Evolutionary conservation across 768 basidiomycete species (phyloP).

Genomic region (Asterophora lycoperdoides): DNA sequence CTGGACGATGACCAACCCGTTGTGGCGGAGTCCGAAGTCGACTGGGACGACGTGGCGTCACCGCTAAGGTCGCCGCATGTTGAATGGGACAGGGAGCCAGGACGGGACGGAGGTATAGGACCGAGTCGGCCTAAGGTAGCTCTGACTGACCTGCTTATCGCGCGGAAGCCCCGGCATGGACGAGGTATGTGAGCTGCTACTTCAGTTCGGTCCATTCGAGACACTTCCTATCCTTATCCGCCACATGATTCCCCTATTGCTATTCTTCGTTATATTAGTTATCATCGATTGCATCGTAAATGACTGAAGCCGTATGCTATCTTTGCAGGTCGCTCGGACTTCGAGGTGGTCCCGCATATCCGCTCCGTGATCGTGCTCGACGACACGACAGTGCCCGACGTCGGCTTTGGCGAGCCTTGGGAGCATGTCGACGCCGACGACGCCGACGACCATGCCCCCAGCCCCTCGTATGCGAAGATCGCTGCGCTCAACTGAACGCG

Average conservation of each 20-base stretch:
- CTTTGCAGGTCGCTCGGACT: constrained; percentile 40
- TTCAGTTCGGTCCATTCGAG: constrained; percentile 2
- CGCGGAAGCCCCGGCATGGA: constrained; percentile 36
- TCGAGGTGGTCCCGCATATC: constrained; percentile 51
- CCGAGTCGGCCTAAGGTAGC: constrained; percentile 13
- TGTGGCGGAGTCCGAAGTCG: constrained; percentile 13
- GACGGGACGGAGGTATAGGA: constrained; percentile 17
- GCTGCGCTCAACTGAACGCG: constrained; percentile 16
- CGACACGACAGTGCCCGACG: constrained; percentile 37
- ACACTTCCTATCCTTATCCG: not conserved
- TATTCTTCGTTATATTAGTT: not conserved
- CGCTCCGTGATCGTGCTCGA: constrained; percentile 57
- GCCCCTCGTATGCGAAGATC: constrained; percentile 42
- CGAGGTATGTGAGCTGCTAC: constrained; percentile 31
- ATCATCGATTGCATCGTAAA: constrained; percentile 5
- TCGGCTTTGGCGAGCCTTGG: constrained; percentile 53
- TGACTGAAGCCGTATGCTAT: not conserved
- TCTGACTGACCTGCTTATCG: constrained; percentile 22
- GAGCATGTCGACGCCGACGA: constrained; percentile 46
- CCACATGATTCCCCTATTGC: not conserved
- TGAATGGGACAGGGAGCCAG: constrained; percentile 3
- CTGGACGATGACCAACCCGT: not conserved
- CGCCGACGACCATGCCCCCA: constrained; percentile 28
- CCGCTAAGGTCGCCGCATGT: not conserved
- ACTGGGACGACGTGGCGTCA: constrained; percentile 9